These are phyloP conservation scores for Toxicodendron radicans DNA, from an alignment of 345 rosid species.

Conservation along the genomic window DNA sequence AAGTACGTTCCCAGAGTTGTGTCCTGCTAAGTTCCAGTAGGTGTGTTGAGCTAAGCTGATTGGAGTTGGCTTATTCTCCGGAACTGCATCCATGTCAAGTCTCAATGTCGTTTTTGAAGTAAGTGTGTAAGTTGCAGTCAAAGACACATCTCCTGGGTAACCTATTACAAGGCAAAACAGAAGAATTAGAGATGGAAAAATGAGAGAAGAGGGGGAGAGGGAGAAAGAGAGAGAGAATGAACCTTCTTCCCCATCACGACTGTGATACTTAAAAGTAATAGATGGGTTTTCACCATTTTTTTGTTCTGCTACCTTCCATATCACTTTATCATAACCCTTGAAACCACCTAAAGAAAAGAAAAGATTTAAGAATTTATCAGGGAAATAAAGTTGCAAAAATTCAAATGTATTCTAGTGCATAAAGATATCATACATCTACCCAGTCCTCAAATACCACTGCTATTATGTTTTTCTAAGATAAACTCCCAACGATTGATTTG, in stretches of 20 bases:
- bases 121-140: constrained; percentile 73
- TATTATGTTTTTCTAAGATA: constrained; percentile 1
- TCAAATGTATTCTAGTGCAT: neutral
- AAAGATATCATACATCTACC: constrained; percentile 5
- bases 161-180: constrained; percentile 38
- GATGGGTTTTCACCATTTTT: constrained; percentile 67
- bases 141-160: constrained; percentile 79
- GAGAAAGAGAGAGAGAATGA: neutral
- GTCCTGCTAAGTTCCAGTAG: constrained; percentile 94
- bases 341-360: constrained; percentile 60
- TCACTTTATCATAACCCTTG: constrained; percentile 78
- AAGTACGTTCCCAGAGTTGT: constrained; percentile 69
- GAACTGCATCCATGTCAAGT: constrained; percentile 90
- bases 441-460: constrained; percentile 14
- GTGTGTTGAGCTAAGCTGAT: constrained; percentile 92
- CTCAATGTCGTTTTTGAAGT: constrained; percentile 68
- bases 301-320: constrained; percentile 72
- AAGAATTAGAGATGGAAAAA: constrained; percentile 9
- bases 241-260: constrained; percentile 93
- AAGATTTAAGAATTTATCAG: neutral
- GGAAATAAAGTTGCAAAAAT: neutral
- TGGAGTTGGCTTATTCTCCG: constrained; percentile 74
- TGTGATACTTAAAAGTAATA: constrained; percentile 67
- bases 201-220: neutral
- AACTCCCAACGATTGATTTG: neutral